phyloP scores from a whole-genome alignment of 345 rosid species.

The Populus simonii region DNA sequence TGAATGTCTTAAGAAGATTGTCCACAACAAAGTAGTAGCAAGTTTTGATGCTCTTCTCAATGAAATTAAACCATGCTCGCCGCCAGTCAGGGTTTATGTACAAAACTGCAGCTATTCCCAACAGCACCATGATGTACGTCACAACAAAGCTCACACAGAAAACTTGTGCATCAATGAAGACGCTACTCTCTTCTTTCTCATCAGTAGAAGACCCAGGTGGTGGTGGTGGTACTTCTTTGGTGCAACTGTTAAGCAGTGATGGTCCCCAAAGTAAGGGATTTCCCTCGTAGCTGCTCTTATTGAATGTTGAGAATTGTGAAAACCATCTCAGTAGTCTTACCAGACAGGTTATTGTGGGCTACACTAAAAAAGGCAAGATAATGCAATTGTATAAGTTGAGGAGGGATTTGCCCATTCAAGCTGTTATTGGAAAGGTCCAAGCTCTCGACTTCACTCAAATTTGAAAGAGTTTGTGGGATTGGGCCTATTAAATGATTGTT shows the following conservation, averaged over 20 bases:
- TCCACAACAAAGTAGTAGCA: slow-evolving; percentile 5
- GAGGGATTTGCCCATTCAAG: slow-evolving; percentile 26
- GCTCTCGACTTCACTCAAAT: slow-evolving; percentile 27
- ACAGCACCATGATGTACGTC: background rate
- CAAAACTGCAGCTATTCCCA: slow-evolving; percentile 1
- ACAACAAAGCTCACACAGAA: slow-evolving; percentile 1
- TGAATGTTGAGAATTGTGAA: slow-evolving; percentile 29
- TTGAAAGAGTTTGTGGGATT: slow-evolving; percentile 30
- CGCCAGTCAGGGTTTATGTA: slow-evolving; percentile 11
- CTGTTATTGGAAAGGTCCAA: slow-evolving; percentile 32
- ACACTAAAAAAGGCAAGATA: slow-evolving; percentile 22
- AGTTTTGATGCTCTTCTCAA: background rate
- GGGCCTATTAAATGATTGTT: slow-evolving; percentile 4
- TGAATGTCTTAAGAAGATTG: background rate
- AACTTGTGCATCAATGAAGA: background rate
- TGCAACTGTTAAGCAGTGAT: slow-evolving; percentile 13
- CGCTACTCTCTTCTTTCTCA: background rate
- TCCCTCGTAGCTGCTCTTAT: slow-evolving; percentile 11
- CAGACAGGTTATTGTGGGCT: slow-evolving; percentile 34
- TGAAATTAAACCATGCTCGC: slow-evolving; percentile 3
- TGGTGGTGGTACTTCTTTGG: background rate
- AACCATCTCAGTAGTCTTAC: slow-evolving; percentile 5
- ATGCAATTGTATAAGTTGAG: slow-evolving; percentile 13
- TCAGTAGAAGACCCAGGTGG: background rate
- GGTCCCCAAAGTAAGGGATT: slow-evolving; percentile 31